phyloP scores from a whole-genome alignment of 2,329 filamentous ascomycete species.

The Colletotrichum salicis region DNA sequence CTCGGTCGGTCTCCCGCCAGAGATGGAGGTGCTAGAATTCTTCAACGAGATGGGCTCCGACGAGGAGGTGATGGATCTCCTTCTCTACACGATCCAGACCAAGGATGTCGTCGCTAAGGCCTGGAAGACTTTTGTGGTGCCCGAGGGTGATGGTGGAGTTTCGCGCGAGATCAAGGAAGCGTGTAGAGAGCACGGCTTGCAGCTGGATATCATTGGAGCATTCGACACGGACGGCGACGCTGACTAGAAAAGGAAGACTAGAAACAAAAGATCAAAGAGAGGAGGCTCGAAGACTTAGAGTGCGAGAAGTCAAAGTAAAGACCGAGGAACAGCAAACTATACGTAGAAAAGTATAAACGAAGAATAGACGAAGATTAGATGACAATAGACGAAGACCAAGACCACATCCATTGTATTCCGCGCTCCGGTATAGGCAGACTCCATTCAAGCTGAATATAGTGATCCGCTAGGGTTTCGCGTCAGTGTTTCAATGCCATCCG shows the following conservation, averaged over 20 bases:
- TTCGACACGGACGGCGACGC: slow-evolving; percentile 36
- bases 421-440: background rate
- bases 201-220: slow-evolving; percentile 47
- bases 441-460: background rate
- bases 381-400: background rate
- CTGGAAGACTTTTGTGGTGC: slow-evolving; percentile 50
- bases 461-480: background rate
- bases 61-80: slow-evolving; percentile 57
- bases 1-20: slow-evolving; percentile 58
- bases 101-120: slow-evolving; percentile 49
- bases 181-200: slow-evolving; percentile 46
- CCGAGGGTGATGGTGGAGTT: slow-evolving; percentile 46
- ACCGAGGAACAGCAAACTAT: background rate
- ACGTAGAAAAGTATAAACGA: background rate
- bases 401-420: background rate
- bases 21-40: slow-evolving; percentile 57
- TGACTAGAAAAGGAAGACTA: background rate
- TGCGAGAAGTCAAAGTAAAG: background rate
- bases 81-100: slow-evolving; percentile 54
- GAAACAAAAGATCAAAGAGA: background rate
- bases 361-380: background rate
- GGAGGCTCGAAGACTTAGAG: background rate
- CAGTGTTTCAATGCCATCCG: background rate
- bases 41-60: slow-evolving; percentile 58
- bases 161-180: slow-evolving; percentile 48